A percentile compares a stretch with the other conserved stretches of the same genome.
Conservation (phyloP, 768 basidiomycete species). For the Lactarius pseudohatsudake region DNA sequence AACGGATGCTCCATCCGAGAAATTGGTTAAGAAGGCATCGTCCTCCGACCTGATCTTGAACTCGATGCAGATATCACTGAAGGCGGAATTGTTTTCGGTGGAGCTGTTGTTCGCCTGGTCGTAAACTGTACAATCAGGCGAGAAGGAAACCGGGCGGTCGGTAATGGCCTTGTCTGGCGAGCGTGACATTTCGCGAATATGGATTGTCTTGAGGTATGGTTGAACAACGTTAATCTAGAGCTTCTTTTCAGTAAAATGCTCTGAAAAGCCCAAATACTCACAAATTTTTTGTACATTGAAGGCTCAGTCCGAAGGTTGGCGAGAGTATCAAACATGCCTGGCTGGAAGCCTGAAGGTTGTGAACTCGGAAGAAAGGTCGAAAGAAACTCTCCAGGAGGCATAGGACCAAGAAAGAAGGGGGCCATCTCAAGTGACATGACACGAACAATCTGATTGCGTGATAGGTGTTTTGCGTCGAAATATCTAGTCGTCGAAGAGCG, state of each 20-base stretch:
- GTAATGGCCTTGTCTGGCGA: no score
- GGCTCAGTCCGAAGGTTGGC: background rate
- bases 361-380: background rate
- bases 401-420: background rate
- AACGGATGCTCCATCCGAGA: no score
- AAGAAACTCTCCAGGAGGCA: background rate
- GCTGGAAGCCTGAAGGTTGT: background rate
- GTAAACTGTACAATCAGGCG: no score
- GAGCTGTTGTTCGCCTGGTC: no score
- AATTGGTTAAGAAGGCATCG: no score
- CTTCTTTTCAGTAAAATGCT: background rate
- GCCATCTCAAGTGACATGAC: background rate
- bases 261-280: no score
- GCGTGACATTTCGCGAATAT: background rate
- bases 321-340: background rate
- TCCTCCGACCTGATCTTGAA: no score
- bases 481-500: background rate
- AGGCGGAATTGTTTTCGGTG: no score
- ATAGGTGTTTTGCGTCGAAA: background rate
- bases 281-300: background rate
- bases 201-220: background rate
- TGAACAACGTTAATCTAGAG: background rate
- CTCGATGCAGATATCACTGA: no score
- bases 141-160: no score
- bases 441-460: background rate